Evolutionary conservation across 176 grass and related monocot species (phyloP), one percentile per base, ranked within the genome.

Genomic region (Zoysia pacifica): DNA sequence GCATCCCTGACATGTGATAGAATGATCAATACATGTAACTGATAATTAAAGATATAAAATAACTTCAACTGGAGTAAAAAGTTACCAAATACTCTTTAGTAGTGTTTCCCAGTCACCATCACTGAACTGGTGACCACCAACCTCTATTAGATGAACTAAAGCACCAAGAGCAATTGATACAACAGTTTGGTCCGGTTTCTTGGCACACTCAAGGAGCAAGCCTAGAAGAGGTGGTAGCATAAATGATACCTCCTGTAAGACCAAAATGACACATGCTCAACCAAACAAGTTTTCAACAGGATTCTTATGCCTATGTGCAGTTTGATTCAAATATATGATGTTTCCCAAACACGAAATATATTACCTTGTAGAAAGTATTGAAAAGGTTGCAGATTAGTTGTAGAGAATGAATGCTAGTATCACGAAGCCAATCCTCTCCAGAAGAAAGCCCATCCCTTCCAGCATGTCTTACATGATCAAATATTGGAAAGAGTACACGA

Each of bases 381-480:
- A 99, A 99, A 64, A 99, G 86, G 61, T 99, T 99, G 79, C 97
- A 99, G 59, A 99, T 91, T 79, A 99, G 93, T 69, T 99, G 97
- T 56, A 99, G 84, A 45, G 97, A 99, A 86, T 99, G 97, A 79
- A 99, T 93, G 69, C 97, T 99, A 73, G 97, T 96, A 84, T 99
- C 97, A 87, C 93, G 88, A 76, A 99, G 88, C 93, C 97, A 99
- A 62, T 99, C 97, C 40, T 93, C 93, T 6, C 88, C 97, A 55
- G 90, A 81, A 75, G 82, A 76, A 91, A 90, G 79, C 2, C 97
- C 92, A 74, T 99, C 90, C 87, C 93, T 93, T 89, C 92, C 97
- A 70, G 92, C 90, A 89, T 94, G 90, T 54, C 97, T 90, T 71
- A 99, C 97, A 91, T 99, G 97, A 82, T 99, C 97, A 73, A 96